Percentiles rank a stretch among this genome's conserved stretches.
Evolutionary conservation across 2,329 filamentous ascomycete genomes (phyloP).

Genomic region (Curvularia eragrostidis): DNA sequence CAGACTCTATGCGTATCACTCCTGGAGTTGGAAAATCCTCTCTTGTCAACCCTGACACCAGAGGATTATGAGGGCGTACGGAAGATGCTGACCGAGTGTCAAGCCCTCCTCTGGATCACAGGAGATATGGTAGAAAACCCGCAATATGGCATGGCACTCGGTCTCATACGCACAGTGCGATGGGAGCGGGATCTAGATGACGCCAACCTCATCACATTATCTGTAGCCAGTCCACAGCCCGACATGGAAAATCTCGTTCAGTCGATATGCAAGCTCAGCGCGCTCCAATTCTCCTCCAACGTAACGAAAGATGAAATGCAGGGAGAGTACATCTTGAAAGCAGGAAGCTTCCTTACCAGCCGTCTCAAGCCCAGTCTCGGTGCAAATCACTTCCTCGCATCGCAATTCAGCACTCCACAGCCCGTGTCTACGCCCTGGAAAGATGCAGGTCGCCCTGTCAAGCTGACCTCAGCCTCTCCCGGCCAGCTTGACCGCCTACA

Average conservation of each 20-base stretch:
- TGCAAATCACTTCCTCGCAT: not conserved
- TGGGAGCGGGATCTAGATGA: conserved; percentile 5
- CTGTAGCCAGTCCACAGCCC: not conserved
- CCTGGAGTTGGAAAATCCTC: not conserved
- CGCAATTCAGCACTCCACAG: conserved; percentile 3
- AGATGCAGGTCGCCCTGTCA: not conserved
- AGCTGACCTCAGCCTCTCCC: not conserved
- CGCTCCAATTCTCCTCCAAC: not conserved
- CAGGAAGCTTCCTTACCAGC: conserved; percentile 1
- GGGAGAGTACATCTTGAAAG: conserved; percentile 1
- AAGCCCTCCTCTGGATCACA: not conserved
- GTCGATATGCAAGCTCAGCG: not conserved
- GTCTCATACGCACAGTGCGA: conserved; percentile 5
- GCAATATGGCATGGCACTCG: not conserved
- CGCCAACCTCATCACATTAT: not conserved
- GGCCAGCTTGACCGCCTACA: conserved; percentile 1
- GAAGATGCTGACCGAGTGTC: conserved; percentile 4
- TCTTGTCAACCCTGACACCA: not conserved
- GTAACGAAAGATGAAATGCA: not conserved
- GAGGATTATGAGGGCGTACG: conserved; percentile 4
- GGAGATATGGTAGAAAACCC: conserved; percentile 1
- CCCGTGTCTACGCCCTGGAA: not conserved
- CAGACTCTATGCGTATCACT: conserved; percentile 2
- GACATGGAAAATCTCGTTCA: not conserved
- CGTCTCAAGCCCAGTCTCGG: not conserved